A percentile compares a stretch with the other conserved stretches of the same genome.
These are phyloP conservation scores for Geosmithia putterillii DNA, from an alignment of 2,329 filamentous ascomycete genomes.

Conservation along the genomic window DNA sequence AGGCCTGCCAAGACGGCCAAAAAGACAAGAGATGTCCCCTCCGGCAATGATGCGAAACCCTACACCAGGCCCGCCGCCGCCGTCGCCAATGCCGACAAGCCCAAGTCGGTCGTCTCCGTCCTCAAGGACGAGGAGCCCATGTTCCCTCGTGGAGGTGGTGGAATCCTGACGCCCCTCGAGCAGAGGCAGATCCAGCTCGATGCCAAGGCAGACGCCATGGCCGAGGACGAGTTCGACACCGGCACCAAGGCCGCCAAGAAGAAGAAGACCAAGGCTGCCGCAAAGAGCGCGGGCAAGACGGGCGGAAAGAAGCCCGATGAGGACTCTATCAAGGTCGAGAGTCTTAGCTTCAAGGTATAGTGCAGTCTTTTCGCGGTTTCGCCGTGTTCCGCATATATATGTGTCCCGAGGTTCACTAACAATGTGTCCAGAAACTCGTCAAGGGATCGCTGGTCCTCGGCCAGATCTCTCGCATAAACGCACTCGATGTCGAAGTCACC, in stretches of 20 bases:
- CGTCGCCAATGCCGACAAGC: constrained; percentile 6
- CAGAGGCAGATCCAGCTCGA: constrained; percentile 94
- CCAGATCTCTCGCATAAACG: constrained; percentile 70
- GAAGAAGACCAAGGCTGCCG: constrained; percentile 44
- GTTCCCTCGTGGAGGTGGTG: constrained; percentile 87
- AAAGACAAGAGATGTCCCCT: constrained; percentile 25
- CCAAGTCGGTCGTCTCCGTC: constrained; percentile 26
- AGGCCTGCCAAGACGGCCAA: constrained; percentile 36
- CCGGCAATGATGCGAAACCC: constrained; percentile 14
- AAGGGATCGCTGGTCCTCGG: constrained; percentile 82
- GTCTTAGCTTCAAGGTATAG: constrained; percentile 74
- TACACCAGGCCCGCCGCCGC: constrained; percentile 16
- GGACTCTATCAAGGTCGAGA: constrained; percentile 61
- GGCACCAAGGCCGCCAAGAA: constrained; percentile 30
- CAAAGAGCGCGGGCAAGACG: constrained; percentile 40
- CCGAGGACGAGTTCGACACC: constrained; percentile 61
- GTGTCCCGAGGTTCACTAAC: constrained; percentile 3
- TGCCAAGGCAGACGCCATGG: constrained; percentile 81
- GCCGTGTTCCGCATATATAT: not conserved
- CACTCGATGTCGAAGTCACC: constrained; percentile 66
- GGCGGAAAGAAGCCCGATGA: constrained; percentile 34
- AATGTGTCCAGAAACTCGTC: constrained; percentile 53
- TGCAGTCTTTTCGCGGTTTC: not conserved
- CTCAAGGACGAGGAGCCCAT: constrained; percentile 71
- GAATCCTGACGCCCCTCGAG: constrained; percentile 82